These are phyloP conservation scores for Aspergillus arachidicola DNA, from an alignment of 2,329 filamentous ascomycete genomes.

Conservation along the genomic window DNA sequence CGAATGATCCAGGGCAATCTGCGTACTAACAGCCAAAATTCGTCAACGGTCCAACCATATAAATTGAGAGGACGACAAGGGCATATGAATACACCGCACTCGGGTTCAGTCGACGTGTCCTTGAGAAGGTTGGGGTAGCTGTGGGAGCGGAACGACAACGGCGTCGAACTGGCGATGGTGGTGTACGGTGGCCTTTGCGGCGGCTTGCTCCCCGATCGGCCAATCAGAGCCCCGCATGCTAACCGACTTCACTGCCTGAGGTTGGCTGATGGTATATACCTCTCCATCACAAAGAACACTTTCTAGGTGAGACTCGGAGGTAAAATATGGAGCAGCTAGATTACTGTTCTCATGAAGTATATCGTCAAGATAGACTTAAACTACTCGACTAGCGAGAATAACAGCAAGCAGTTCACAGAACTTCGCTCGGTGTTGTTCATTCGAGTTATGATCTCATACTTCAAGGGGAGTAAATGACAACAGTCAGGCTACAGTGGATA, in stretches of 20 bases:
- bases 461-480: not conserved
- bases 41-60: not conserved
- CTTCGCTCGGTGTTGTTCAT: not conserved
- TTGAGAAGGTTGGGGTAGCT: constrained; percentile 12
- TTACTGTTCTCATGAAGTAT: not conserved
- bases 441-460: constrained; percentile 13
- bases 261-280: not conserved
- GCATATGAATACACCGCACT: constrained; percentile 15
- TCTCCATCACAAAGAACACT: not conserved
- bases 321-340: too few relatives aligned
- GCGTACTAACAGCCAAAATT: constrained; percentile 22
- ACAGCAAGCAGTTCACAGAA: not conserved
- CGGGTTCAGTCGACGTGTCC: constrained; percentile 17
- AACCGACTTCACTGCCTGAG: constrained; percentile 17
- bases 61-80: constrained; percentile 2
- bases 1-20: constrained; percentile 15
- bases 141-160: constrained; percentile 15
- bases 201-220: constrained; percentile 22
- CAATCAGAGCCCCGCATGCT: constrained; percentile 36
- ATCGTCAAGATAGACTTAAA: not conserved
- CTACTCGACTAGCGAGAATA: not conserved
- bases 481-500: not conserved
- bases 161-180: constrained; percentile 20
- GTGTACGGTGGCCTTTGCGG: constrained; percentile 44
- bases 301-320: not conserved